Percentiles rank a stretch among this genome's conserved stretches.
These are phyloP conservation scores for Harringtonia lauricola DNA, from an alignment of 2,329 filamentous ascomycete genomes.

Conservation along the genomic window DNA sequence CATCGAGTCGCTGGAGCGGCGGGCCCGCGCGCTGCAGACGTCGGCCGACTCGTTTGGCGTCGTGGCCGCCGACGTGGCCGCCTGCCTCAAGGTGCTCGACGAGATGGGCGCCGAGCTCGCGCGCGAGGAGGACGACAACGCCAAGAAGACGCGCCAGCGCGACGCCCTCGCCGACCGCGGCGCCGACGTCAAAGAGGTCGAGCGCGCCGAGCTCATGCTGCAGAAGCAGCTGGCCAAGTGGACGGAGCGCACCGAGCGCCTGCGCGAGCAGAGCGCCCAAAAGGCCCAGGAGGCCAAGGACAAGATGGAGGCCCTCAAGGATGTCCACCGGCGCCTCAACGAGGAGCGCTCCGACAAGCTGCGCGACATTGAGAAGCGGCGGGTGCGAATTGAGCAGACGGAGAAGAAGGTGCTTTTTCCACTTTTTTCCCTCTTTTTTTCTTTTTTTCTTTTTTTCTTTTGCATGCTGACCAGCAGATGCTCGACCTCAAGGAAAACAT, in stretches of 20 bases:
- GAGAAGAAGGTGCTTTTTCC: constrained; percentile 76
- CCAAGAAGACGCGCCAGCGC: constrained; percentile 66
- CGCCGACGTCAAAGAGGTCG: constrained; percentile 84
- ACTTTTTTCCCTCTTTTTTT: constrained; percentile 17
- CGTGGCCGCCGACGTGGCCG: constrained; percentile 73
- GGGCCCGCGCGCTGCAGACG: constrained; percentile 82
- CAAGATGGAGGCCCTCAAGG: constrained; percentile 82
- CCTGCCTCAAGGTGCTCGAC: constrained; percentile 79
- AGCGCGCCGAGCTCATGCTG: constrained; percentile 74
- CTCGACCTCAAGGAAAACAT: constrained; percentile 95
- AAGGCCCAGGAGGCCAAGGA: constrained; percentile 74
- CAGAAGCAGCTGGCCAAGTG: constrained; percentile 77
- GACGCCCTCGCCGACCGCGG: constrained; percentile 81
- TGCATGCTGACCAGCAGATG: constrained; percentile 52
- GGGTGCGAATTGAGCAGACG: constrained; percentile 92
- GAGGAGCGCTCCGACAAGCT: constrained; percentile 81
- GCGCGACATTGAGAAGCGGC: constrained; percentile 81
- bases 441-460: neutral
- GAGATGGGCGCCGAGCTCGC: constrained; percentile 75
- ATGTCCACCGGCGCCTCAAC: constrained; percentile 66
- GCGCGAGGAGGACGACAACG: constrained; percentile 85
- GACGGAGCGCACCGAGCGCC: constrained; percentile 74
- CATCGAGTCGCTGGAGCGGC: constrained; percentile 78
- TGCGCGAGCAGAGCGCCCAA: constrained; percentile 67
- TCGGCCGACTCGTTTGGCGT: constrained; percentile 82